These are phyloP conservation scores for Tylopilus plumbeoviolaceoides DNA, from an alignment of 768 basidiomycete species.

Conservation along the genomic window DNA sequence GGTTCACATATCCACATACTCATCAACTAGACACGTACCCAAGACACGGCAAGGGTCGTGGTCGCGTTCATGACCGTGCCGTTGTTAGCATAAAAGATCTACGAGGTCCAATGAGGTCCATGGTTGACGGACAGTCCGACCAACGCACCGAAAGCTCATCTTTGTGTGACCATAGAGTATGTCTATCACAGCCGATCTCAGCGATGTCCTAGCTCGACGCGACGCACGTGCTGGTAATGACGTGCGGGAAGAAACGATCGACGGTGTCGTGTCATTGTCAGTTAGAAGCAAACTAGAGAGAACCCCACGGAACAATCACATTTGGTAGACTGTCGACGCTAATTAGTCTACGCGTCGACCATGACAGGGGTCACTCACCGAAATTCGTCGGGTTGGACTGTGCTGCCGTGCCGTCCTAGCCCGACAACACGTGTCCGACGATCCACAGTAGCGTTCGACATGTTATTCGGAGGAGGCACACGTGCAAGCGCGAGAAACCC, in stretches of 20 bases:
- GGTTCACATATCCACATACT: no score
- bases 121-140: no score
- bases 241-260: slow-evolving; percentile 46
- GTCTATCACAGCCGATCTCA: slow-evolving; percentile 52
- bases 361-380: slow-evolving; percentile 29
- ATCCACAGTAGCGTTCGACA: no score
- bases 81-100: slow-evolving; percentile 73
- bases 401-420: no score
- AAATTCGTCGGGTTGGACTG: slow-evolving; percentile 41
- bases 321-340: slow-evolving; percentile 39
- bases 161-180: slow-evolving; percentile 44
- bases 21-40: slow-evolving; percentile 30
- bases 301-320: slow-evolving; percentile 28
- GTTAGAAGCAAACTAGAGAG: no score
- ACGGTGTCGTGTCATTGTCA: slow-evolving; percentile 25
- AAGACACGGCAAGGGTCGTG: slow-evolving; percentile 48
- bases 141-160: slow-evolving; percentile 55
- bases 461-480: no score
- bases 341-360: neutral
- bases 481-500: no score
- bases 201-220: neutral
- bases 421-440: no score
- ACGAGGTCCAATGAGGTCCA: no score
- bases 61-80: slow-evolving; percentile 51
- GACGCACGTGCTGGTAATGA: slow-evolving; percentile 37